phyloP scores from a whole-genome alignment of 192 early-diverging fungal species.

The Mortierella claussenii region DNA sequence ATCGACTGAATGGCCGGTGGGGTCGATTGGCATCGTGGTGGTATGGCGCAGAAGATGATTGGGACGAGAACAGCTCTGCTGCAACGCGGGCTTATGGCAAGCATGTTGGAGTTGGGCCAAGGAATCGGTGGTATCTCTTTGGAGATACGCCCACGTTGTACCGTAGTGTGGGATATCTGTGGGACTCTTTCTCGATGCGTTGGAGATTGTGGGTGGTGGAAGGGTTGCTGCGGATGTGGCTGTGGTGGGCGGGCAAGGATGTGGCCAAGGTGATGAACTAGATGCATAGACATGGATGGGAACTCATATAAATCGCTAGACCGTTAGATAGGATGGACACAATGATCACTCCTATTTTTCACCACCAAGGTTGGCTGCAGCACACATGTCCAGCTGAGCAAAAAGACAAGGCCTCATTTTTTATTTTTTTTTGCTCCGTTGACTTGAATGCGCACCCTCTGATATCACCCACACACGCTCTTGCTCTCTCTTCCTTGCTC shows the following conservation, averaged over 20 bases:
- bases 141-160: slow-evolving; percentile 51
- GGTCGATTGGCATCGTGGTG: slow-evolving; percentile 35
- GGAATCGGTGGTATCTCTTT: slow-evolving; percentile 57
- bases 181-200: slow-evolving; percentile 47
- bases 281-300: no score
- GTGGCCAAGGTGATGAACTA: slow-evolving; percentile 36
- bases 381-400: no score
- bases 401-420: no score
- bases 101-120: slow-evolving; percentile 39
- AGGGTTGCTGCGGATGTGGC: slow-evolving; percentile 32
- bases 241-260: slow-evolving; percentile 56
- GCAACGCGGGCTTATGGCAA: slow-evolving; percentile 43
- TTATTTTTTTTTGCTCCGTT: no score
- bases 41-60: slow-evolving; percentile 28
- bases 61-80: slow-evolving; percentile 34
- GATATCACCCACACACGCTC: no score
- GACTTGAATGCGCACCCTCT: no score
- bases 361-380: no score
- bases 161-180: slow-evolving; percentile 44
- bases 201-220: slow-evolving; percentile 51
- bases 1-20: slow-evolving; percentile 29
- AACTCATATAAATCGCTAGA: no score
- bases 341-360: no score
- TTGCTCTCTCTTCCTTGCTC: no score
- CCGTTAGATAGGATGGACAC: no score